Evolutionary conservation across 2,329 filamentous ascomycete species (phyloP), one percentile per base, ranked within the genome.

Genomic region (Triangularia verruculosa): DNA sequence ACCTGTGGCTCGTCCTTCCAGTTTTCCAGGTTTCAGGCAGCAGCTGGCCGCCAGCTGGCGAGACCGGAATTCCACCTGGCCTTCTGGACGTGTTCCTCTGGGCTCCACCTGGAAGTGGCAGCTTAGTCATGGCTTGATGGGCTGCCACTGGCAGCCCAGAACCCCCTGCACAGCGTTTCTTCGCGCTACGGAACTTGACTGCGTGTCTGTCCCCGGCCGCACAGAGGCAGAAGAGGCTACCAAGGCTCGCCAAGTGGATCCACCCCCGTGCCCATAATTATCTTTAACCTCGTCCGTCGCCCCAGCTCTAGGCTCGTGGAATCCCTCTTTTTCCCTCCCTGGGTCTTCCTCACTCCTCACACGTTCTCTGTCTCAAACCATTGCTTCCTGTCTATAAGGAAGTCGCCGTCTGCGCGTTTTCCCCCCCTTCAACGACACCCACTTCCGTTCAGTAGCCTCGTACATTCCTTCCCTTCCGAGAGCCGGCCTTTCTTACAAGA

Each of bases 211-310:
- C 56, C n/a, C 53, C 25, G 27, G 53, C 53, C 25, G 22, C 22
- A 30, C 20, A 22, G 34, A 57, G 55, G n/a, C 55, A 24, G 30
- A 58, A 58, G 56, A 53, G 28, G 30, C 53, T 32, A 28, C 64
- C 34, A 63, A 67, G 63, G 61, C 47, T 56, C 63, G 64, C 27
- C 54, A 47, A 63, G 66, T 67, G 67, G 65, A 64, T 57, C 57
- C 63, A 28, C 39, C 39, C 39, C 39, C 39, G 39, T 47, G 39
- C 61, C 61, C 66, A 61, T 58, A 66, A 59, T 59, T 68, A 70
- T 68, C 68, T 71, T 71, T 68, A 69, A 70, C 69, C 59, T 69
- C 68, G 60, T 61, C 61, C 63, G 51, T 57, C 61, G 66, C 65
- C 67, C 66, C 61, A 55, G 66, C 59, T 67, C 56, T 61, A 25